Evolutionary conservation across 805 yeast species (phyloP), one percentile per base, ranked within the genome.

Genomic region (Zygosaccharomyces bisporus): DNA sequence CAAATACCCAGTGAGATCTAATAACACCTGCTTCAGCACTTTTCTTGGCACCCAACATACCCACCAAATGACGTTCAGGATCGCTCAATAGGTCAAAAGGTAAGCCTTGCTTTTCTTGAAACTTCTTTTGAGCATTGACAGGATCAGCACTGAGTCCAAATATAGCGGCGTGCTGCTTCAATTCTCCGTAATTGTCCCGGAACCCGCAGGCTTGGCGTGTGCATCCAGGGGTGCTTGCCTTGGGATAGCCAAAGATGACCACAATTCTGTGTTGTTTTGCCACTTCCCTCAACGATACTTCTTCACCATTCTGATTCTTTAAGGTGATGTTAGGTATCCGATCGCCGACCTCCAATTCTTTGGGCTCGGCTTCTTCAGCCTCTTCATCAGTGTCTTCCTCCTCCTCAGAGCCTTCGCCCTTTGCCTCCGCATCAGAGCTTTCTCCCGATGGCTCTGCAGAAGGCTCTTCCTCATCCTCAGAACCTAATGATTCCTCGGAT

Each of bases 151-250:
- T 83, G 39, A 91, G 63, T 0, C 99, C 99, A 55, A 76, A 80
- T 1, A 91, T 82, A 18, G 75, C 75, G 30, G 75, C 68, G 36
- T 70, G 63, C 31, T 58, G 42, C 37, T 63, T 59, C 36, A 63
- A 51, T 6, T 57, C 64, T 2, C 73, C 70, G 61, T 68, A 81
- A 54, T 78, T 78, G 52, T 78, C 81, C 55, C 93, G 80, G 63
- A 84, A 93, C 0, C 96, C 96, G 61, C 85, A 77, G 2, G 90
- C 97, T 68, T 91, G 99, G 55, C 88, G 77, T 1, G 99, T 91
- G 66, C 99, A 93, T 3, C 99, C 99, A 1, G 96, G 96, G 0
- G 98, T 91, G 19, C 84, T 80, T 0, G 98, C 98, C 59, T 76
- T 83, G 43, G 98, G 98, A 61, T 90, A 91, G 14, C 95, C 85